Base-by-base conservation (phyloP, 768 basidiomycete genomes). In the Suillus subaureus region DNA sequence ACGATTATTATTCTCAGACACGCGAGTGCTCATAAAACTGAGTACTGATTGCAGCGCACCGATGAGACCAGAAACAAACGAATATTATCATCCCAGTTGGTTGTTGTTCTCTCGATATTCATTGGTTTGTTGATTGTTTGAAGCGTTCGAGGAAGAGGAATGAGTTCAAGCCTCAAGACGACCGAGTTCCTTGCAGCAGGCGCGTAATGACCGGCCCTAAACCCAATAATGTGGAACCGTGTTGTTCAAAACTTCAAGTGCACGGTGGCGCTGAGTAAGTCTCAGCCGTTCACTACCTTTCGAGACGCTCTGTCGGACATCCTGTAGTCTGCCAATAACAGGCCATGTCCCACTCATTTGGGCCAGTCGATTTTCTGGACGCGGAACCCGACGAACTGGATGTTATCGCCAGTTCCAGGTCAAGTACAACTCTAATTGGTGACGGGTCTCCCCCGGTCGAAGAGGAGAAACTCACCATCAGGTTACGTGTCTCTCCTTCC, bases 351-450 rank as follows among this genome's bases (percentile, higher is more conserved):
- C 58, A 60, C 13, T 21, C 58, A 6, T 40, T 42, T 42, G 26
- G 2, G 3, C 18, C 58, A 31, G 39, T 40, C 2, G 15, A 31
- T 28, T 21, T 28, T 21, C 21, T 52, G 13, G 58, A 40, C 12
- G 18, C 26, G 31, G 28, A 67, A 37, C 31, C 66, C n/a, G 77
- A 78, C 23, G 75, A 78, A 11, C 64, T 76, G 6, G 75, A 78
- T 40, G 57, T 78, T 12, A 75, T 78, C 3, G 68, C 67, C 56
- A 33, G 58, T 33, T 77, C 69, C 58, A 61, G 55, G 61, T 67
- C 75, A 37, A 74, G 75, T 60, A 71, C 75, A 3, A 76, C 75
- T 47, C 42, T 78, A 56, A 67, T 71, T 15, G 75, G 69, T 11
- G 75, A 78, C 60, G 70, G 63, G 61, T 70, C 77, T 1, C 75